A percentile compares a stretch with the other conserved stretches of the same genome.
phyloP scores from a whole-genome alignment of 1,284 basidiomycete species.

The Marasmius tenuissimus region DNA sequence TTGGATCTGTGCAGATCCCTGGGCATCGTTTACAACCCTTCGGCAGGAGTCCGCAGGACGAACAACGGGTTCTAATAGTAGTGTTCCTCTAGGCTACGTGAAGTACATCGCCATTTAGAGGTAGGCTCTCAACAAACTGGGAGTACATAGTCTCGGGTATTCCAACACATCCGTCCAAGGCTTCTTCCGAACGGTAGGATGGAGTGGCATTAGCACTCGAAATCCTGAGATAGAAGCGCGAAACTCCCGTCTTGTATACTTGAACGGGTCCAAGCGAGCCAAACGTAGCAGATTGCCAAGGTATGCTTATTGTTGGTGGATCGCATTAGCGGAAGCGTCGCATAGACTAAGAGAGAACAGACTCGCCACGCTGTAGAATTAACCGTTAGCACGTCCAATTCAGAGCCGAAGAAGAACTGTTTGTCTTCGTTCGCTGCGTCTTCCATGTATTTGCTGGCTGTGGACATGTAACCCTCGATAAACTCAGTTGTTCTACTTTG shows the following conservation, averaged over 20 bases:
- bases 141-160: slow-evolving; percentile 11
- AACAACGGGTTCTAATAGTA: too few species aligned
- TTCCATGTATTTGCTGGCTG: slow-evolving; percentile 27
- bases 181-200: slow-evolving; percentile 9
- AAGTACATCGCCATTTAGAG: not conserved
- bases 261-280: slow-evolving; percentile 22
- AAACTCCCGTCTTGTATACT: slow-evolving; percentile 23
- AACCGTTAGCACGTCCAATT: slow-evolving; percentile 19
- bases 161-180: slow-evolving; percentile 24
- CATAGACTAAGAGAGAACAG: not conserved
- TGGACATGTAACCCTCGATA: slow-evolving; percentile 25
- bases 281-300: slow-evolving; percentile 29
- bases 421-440: slow-evolving; percentile 22
- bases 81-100: too few species aligned
- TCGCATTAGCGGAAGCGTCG: too few species aligned
- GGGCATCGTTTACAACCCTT: too few species aligned
- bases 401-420: slow-evolving; percentile 19
- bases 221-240: slow-evolving; percentile 26
- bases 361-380: slow-evolving; percentile 33
- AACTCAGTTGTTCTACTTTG: slow-evolving; percentile 17
- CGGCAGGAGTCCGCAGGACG: too few species aligned
- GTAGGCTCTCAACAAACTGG: not conserved
- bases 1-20: too few species aligned
- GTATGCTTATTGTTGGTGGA: too few species aligned
- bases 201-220: slow-evolving; percentile 27